These are phyloP conservation scores for Rhodosporidiobolus sp. DNA, from an alignment of 768 basidiomycete species.

Conservation along the genomic window DNA sequence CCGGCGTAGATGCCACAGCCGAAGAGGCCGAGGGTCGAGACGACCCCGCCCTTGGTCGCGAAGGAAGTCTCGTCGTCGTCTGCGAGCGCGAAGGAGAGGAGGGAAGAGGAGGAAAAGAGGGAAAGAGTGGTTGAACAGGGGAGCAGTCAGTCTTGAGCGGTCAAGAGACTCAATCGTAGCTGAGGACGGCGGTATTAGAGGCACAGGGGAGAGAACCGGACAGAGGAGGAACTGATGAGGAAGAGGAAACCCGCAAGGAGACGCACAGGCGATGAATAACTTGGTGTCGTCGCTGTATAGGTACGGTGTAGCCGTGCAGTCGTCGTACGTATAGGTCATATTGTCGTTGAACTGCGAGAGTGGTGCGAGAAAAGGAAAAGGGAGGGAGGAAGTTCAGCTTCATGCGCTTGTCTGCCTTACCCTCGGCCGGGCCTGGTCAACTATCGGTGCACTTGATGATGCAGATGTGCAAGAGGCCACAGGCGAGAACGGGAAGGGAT, in stretches of 20 bases:
- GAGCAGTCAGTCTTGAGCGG: no score
- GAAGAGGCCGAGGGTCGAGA: background rate
- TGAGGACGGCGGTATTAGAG: background rate
- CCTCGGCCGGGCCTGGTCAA: no score
- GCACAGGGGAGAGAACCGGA: background rate
- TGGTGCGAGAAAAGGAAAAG: background rate
- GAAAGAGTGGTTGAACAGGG: background rate
- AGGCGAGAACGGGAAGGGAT: no score
- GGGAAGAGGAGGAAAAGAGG: background rate
- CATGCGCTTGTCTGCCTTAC: slow-evolving; percentile 22
- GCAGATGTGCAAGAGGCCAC: no score
- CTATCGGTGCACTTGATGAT: no score
- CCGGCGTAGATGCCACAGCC: slow-evolving; percentile 9
- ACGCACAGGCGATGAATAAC: slow-evolving; percentile 24
- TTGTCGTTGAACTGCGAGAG: background rate
- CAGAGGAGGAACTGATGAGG: background rate
- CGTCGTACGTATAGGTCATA: slow-evolving; percentile 28
- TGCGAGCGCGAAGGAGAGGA: background rate
- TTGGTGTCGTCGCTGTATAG: slow-evolving; percentile 3
- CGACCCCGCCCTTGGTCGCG: slow-evolving; percentile 8
- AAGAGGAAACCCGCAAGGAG: no score
- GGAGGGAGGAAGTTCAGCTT: background rate
- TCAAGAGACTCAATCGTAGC: no score
- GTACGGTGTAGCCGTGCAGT: slow-evolving; percentile 24
- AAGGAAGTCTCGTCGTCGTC: slow-evolving; percentile 21